These are phyloP conservation scores for Conticribra guillardii DNA, from an alignment of 108 stramenopile species.

Conservation along the genomic window DNA sequence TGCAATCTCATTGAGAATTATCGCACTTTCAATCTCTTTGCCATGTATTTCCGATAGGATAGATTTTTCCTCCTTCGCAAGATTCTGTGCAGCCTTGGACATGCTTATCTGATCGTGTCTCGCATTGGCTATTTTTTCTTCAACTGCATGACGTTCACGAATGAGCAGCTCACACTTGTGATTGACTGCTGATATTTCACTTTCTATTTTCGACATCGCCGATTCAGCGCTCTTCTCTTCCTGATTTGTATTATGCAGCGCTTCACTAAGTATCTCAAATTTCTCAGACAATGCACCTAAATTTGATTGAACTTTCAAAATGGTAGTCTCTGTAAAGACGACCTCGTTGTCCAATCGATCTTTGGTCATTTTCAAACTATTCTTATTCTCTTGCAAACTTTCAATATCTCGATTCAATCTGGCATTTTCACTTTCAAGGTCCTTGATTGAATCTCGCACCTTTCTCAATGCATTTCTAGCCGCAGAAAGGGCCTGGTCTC, in stretches of 20 bases:
- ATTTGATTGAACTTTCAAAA: constrained; percentile 56
- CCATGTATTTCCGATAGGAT: constrained; percentile 60
- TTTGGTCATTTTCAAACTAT: constrained; percentile 41
- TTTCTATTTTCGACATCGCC: constrained; percentile 25
- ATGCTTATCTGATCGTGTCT: constrained; percentile 62
- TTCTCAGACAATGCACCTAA: constrained; percentile 32
- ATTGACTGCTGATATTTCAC: constrained; percentile 37
- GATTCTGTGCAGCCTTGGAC: constrained; percentile 70
- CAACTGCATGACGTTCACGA: constrained; percentile 63
- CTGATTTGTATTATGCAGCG: constrained; percentile 64
- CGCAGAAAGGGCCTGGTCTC: constrained; percentile 83
- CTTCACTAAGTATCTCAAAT: constrained; percentile 60
- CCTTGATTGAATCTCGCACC: constrained; percentile 56
- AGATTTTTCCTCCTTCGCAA: constrained; percentile 53
- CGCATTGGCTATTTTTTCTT: constrained; percentile 35
- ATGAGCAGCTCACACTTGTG: constrained; percentile 66
- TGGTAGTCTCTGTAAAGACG: constrained; percentile 52
- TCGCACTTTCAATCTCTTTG: constrained; percentile 59
- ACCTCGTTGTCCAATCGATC: constrained; percentile 69
- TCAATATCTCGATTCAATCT: constrained; percentile 54
- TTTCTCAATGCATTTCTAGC: constrained; percentile 61
- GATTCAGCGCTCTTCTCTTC: constrained; percentile 56
- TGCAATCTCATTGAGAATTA: constrained; percentile 75
- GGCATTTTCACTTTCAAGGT: constrained; percentile 52
- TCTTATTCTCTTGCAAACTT: constrained; percentile 55